These are phyloP conservation scores for Dictyostelium brefeldianum DNA, from an alignment of 78 protist species.

Conservation along the genomic window DNA sequence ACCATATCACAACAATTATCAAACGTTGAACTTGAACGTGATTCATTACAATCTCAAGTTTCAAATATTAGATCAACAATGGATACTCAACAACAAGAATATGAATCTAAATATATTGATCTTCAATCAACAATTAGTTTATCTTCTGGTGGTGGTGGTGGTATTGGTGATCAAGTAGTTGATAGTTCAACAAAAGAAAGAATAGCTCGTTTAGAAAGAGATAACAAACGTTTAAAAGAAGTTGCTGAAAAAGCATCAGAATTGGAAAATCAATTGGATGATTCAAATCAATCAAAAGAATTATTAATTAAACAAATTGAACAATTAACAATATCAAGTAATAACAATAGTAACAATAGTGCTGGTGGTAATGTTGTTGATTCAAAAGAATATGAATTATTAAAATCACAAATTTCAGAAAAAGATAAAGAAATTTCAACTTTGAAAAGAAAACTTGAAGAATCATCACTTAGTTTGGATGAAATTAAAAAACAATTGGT, in stretches of 20 bases:
- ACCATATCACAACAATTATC: background rate
- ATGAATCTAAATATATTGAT: conserved; percentile 19
- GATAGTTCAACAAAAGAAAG: conserved; percentile 45
- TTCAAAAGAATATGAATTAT: conserved; percentile 25
- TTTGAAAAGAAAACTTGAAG: conserved; percentile 38
- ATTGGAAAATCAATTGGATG: conserved; percentile 57
- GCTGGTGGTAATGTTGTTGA: background rate
- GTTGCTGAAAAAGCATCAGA: conserved; percentile 25
- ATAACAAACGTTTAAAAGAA: conserved; percentile 65
- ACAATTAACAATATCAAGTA: background rate
- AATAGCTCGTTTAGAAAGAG: conserved; percentile 72
- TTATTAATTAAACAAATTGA: conserved; percentile 1
- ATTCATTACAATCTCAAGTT: conserved; percentile 15
- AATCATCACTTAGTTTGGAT: conserved; percentile 1
- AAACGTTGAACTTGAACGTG: conserved; percentile 26
- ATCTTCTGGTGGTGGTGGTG: background rate
- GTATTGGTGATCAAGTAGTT: conserved; percentile 42
- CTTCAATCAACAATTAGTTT: conserved; percentile 2
- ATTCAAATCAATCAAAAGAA: conserved; percentile 25
- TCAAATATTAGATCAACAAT: background rate
- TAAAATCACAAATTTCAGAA: conserved; percentile 6
- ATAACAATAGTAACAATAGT: background rate
- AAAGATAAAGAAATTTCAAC: background rate
- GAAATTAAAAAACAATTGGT: conserved; percentile 41
- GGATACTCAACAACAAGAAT: conserved; percentile 27